Evolutionary conservation across 2,329 filamentous ascomycete genomes (phyloP).

Genomic region (Byssoonygena ceratinophila): DNA sequence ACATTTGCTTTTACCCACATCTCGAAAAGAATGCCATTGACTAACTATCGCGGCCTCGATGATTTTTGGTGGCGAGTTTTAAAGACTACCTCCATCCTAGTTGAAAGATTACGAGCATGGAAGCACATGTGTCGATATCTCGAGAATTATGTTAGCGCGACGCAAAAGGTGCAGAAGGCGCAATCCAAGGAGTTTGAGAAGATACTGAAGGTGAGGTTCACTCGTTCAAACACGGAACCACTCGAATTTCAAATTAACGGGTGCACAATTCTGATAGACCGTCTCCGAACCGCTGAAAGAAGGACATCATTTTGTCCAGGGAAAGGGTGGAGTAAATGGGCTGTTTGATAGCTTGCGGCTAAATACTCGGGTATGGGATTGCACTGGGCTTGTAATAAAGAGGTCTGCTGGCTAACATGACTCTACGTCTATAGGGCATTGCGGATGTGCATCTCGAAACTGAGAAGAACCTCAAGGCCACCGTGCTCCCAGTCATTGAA

Average conservation of each 20-base stretch:
- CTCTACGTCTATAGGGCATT: conserved; percentile 49
- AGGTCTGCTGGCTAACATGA: not conserved
- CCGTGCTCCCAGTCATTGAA: conserved; percentile 77
- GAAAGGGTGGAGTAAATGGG: conserved; percentile 72
- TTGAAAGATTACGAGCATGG: conserved; percentile 85
- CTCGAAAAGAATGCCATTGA: conserved; percentile 3
- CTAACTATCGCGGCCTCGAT: conserved; percentile 11
- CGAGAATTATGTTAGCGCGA: conserved; percentile 75
- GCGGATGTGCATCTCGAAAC: conserved; percentile 84
- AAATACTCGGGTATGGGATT: conserved; percentile 63
- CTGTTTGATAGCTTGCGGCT: conserved; percentile 89
- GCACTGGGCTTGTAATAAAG: not conserved
- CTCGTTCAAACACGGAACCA: not conserved
- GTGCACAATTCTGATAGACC: conserved; percentile 43
- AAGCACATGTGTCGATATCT: conserved; percentile 88
- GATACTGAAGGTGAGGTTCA: conserved; percentile 55
- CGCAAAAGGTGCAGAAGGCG: conserved; percentile 73
- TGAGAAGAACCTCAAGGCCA: conserved; percentile 77
- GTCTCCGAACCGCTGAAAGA: conserved; percentile 78
- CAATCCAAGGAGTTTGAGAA: conserved; percentile 94
- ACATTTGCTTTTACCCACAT: not conserved
- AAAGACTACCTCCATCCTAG: conserved; percentile 67
- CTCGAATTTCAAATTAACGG: not conserved
- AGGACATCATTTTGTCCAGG: conserved; percentile 86
- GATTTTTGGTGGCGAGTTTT: conserved; percentile 9